Base-by-base conservation (phyloP, 257 asterid genomes). In the Solanum sejunctum region DNA sequence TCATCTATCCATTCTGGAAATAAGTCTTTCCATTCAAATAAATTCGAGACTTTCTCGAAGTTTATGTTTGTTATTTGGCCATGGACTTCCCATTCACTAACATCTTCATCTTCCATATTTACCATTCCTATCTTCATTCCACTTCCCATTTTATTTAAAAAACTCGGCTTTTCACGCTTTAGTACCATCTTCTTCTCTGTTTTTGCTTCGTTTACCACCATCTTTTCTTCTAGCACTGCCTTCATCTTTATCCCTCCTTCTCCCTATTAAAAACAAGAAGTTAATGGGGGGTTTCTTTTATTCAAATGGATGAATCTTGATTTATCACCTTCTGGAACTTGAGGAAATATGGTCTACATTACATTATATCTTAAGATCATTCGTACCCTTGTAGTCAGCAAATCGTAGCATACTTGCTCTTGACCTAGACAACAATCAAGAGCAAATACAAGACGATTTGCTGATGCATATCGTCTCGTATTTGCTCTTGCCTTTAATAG, bases 1-100 rank as follows among this genome's bases (percentile, higher is more conserved):
- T 96, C 99, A 58, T 96, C 98, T 78, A 96, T 95, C 99, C 99
- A 96, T 58, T 93, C 99, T 15, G 98, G 99, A 83, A 93, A 96
- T 41, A 95, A 61, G 54, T 90, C 91, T 78, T 93, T 90, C 99
- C 99, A 96, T 81, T 92, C 90, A 1, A 96, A 91, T 12, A 88
- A 51, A 28, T 87, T 84, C 0, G 98, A 92, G 1, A 92, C 97
- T 72, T 51, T 80, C 12, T 93, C 91, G 23, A 93, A 93, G 1
- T 80, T 9, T 5, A 95, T 69, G 0, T 88, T 92, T 8, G 82
- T n/a, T 0, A 84, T 66, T 5, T 89, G 85, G 7, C 95, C 97
- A 6, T 87, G 84, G 0, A 26, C 54, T 1, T 85, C 80, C 99
- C 99, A 96, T 16, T 93, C 95, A 10, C 88, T 90, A 3, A 88